phyloP scores from a whole-genome alignment of 352 stramenopile genomes.

The Pythium dissimile region DNA sequence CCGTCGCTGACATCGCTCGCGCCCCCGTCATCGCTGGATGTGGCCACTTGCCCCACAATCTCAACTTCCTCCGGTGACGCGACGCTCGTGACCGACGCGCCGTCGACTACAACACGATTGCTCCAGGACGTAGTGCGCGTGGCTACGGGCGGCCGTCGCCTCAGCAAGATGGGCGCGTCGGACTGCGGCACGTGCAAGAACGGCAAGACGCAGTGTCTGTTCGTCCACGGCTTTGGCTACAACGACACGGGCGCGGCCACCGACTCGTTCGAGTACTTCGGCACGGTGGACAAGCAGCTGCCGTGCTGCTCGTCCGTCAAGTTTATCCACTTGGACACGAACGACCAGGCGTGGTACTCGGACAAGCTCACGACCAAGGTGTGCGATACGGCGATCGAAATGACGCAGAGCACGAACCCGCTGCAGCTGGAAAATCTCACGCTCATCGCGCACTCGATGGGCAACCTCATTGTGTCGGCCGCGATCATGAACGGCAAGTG shows the following conservation, averaged over 20 bases:
- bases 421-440: constrained; percentile 25
- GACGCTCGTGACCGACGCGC: neutral
- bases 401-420: constrained; percentile 8
- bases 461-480: constrained; percentile 30
- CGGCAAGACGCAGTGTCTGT: constrained; percentile 31
- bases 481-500: constrained; percentile 27
- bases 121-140: constrained; percentile 10
- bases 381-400: constrained; percentile 25
- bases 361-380: constrained; percentile 22
- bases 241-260: neutral
- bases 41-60: constrained; percentile 1
- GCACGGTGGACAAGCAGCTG: constrained; percentile 18
- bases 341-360: constrained; percentile 26
- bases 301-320: constrained; percentile 34
- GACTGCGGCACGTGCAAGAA: constrained; percentile 10
- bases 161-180: constrained; percentile 1
- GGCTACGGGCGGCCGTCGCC: constrained; percentile 3
- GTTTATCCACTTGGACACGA: constrained; percentile 37
- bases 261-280: constrained; percentile 30
- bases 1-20: constrained; percentile 11
- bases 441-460: constrained; percentile 40
- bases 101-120: neutral
- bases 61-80: neutral
- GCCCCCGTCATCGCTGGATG: neutral
- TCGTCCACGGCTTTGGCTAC: constrained; percentile 28